phyloP scores from a whole-genome alignment of 75 land plant genomes.

The Ceratopteris richardii region DNA sequence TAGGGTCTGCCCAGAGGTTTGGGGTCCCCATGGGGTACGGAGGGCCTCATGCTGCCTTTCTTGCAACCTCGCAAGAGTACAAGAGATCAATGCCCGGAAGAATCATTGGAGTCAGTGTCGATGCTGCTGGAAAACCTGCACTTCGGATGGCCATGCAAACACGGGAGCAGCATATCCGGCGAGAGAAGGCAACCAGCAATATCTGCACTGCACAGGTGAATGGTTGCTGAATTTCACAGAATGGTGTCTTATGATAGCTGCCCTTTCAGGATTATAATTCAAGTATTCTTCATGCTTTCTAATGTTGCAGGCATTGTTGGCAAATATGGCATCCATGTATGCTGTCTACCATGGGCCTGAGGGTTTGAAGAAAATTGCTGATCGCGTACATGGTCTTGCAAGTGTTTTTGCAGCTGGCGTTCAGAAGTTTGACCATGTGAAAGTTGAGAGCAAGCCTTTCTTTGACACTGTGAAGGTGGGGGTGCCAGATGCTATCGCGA shows the following conservation, averaged over 20 bases:
- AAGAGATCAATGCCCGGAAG: conserved; percentile 98
- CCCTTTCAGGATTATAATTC: too few relatives aligned
- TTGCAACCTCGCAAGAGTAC: conserved; percentile 96
- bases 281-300: too few relatives aligned
- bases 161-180: conserved; percentile 86
- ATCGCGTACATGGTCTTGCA: conserved; percentile 88
- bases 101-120: conserved; percentile 94
- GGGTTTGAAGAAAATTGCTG: conserved; percentile 84
- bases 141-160: conserved; percentile 99
- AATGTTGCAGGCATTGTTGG: conserved; percentile 85
- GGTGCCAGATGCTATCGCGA: conserved; percentile 56
- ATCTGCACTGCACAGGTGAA: conserved; percentile 94
- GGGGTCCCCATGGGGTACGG: conserved; percentile 99
- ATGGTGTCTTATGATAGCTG: too few relatives aligned
- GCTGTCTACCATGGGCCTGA: conserved; percentile 99
- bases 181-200: conserved; percentile 99
- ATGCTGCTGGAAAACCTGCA: conserved; percentile 85
- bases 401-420: conserved; percentile 65
- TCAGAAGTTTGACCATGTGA: conserved; percentile 62
- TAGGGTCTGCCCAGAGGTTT: conserved; percentile 96
- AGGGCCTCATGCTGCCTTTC: conserved; percentile 96
- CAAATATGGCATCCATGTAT: conserved; percentile 99
- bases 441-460: conserved; percentile 68
- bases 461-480: conserved; percentile 93
- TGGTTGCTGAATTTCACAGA: background rate